Evolutionary conservation across 2,329 filamentous ascomycete species (phyloP), one percentile per base, ranked within the genome.

Genomic region (Ophiostoma tasmaniense): DNA sequence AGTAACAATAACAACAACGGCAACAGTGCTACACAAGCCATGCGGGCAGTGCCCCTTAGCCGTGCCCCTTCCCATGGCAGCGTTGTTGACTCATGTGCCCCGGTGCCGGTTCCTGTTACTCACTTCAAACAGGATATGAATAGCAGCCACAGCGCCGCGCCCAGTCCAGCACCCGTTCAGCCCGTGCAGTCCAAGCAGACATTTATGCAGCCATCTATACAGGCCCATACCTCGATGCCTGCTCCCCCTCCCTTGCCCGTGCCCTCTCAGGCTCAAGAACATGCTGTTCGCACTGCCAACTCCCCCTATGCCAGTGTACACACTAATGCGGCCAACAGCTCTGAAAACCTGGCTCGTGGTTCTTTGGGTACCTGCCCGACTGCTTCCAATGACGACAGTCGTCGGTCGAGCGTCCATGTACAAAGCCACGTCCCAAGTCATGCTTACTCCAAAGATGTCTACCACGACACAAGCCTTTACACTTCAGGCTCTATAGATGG

Each of bases 91-190:
- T 33, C 39, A 2, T 8, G n/a, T n/a, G 20, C 17, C 3, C 6
- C 8, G 1, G 33, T 52, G 30, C 11, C 8, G 14, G 33, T 52
- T 22, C n/a, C 64, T 3, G 13, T 65, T 4, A 0, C 37, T 14
- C 62, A 55, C 33, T 52, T 67, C 62, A 25, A 61, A 30, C 35
- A 66, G 28, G 66, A 67, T 3, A n/a, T 62, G 8, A 11, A 35
- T 1, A 37, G 13, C 37, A 22, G 35, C 50, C 66, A 61, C 62
- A 67, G 68, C 25, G 37, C 45, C 8, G 62, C 68, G 0, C 50
- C 61, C 62, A 70, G 66, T 11, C 66, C 68, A 2, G 61, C 50
- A 2, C 66, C 68, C 2, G 37, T 42, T 7, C 65, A 55, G 28
- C 10, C 45, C 8, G 28, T 30, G 14, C 59, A 62, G 14, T 33